These are phyloP conservation scores for Camellia japonica DNA, from an alignment of 148 eudicot genomes.

Conservation along the genomic window DNA sequence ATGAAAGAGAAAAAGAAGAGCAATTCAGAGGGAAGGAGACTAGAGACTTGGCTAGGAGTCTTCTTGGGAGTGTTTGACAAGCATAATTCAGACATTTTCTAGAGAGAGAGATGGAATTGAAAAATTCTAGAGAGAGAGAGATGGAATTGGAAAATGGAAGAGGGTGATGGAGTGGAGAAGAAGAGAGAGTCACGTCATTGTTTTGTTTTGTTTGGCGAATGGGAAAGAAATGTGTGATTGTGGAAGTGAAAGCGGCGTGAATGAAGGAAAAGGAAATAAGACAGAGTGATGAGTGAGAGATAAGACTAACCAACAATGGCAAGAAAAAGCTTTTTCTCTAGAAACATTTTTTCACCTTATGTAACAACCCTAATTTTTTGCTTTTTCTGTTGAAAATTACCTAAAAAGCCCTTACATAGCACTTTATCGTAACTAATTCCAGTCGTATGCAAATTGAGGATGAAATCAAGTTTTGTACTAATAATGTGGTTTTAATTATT, in stretches of 20 bases:
- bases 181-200: slow-evolving; percentile 2
- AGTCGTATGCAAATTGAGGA: too few species aligned
- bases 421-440: too few species aligned
- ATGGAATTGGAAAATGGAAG: slow-evolving; percentile 3
- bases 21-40: slow-evolving; percentile 27
- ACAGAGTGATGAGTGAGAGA: slow-evolving; percentile 24
- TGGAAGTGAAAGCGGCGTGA: slow-evolving; percentile 63
- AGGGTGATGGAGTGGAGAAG: slow-evolving; percentile 21
- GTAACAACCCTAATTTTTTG: neutral
- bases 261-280: slow-evolving; percentile 31
- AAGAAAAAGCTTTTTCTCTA: neutral
- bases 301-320: slow-evolving; percentile 19
- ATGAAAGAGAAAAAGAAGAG: slow-evolving; percentile 31
- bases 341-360: neutral
- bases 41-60: slow-evolving; percentile 2
- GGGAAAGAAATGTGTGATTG: slow-evolving; percentile 20
- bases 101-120: slow-evolving; percentile 1
- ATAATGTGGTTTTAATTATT: too few species aligned
- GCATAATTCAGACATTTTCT: slow-evolving; percentile 43
- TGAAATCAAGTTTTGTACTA: too few species aligned
- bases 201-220: slow-evolving; percentile 13
- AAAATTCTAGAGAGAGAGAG: slow-evolving; percentile 6
- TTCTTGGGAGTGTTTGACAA: slow-evolving; percentile 24
- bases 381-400: slow-evolving; percentile 1
- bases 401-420: neutral